phyloP scores from a whole-genome alignment of 2,329 filamentous ascomycete species.

The Lasiodiplodia hormozganensis region DNA sequence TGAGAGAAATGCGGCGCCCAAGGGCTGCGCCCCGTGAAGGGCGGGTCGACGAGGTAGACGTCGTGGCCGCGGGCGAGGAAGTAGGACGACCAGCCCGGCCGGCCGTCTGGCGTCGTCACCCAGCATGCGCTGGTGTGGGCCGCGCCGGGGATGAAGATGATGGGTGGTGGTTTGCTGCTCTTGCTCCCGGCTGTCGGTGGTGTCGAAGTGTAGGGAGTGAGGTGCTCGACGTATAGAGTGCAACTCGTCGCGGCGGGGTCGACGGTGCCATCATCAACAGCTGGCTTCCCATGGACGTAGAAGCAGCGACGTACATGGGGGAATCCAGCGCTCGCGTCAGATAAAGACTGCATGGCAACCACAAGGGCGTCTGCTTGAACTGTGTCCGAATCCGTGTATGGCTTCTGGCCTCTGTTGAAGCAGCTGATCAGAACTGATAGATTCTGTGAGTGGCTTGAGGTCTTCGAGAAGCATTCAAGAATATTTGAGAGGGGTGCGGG shows the following conservation, averaged over 20 bases:
- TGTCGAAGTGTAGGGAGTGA: not conserved
- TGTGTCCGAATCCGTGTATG: too few species aligned
- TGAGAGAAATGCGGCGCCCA: constrained; percentile 45
- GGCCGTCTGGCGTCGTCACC: constrained; percentile 56
- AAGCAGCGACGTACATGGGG: not conserved
- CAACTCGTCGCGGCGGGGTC: not conserved
- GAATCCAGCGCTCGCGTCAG: not conserved
- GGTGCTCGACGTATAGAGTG: constrained; percentile 3
- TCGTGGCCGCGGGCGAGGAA: constrained; percentile 56
- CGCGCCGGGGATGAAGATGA: constrained; percentile 2
- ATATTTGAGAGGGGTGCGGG: not conserved
- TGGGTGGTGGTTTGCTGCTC: not conserved
- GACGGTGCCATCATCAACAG: not conserved
- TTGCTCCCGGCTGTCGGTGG: not conserved
- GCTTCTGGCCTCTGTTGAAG: not conserved
- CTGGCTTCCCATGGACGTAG: not conserved
- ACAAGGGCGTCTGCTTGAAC: too few species aligned
- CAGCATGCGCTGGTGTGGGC: constrained; percentile 42
- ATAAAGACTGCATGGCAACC: not conserved
- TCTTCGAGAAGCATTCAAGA: not conserved
- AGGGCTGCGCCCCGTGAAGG: constrained; percentile 54
- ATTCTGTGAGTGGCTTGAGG: not conserved
- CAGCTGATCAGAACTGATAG: too few species aligned
- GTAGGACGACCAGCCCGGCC: constrained; percentile 56
- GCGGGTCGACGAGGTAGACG: constrained; percentile 57